Conservation (phyloP, 352 stramenopile genomes). For the Pythium vanterpoolii region DNA sequence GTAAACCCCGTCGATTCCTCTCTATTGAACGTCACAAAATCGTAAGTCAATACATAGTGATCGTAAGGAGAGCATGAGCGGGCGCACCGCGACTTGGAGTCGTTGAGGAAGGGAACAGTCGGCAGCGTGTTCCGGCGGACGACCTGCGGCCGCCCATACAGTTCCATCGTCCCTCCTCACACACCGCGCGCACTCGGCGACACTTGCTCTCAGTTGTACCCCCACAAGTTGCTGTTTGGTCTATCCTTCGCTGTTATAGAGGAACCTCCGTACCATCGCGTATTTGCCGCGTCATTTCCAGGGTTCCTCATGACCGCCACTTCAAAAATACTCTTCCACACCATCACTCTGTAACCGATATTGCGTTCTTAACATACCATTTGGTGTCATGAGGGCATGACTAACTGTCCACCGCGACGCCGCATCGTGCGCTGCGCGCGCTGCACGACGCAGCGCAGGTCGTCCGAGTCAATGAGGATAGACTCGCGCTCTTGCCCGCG, state of each 20-base stretch:
- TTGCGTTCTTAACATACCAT: not conserved
- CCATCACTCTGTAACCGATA: not conserved
- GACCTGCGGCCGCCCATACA: constrained; percentile 18
- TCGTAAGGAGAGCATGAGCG: too few relatives aligned
- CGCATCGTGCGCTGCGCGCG: constrained; percentile 1
- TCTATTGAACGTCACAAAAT: not conserved
- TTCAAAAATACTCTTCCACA: constrained; percentile 3
- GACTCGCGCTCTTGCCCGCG: not conserved
- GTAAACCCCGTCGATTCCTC: not conserved
- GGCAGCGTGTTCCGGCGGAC: constrained; percentile 20
- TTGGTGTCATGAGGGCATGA: not conserved
- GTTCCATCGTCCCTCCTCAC: constrained; percentile 4
- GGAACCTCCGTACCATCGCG: not conserved
- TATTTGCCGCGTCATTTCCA: not conserved
- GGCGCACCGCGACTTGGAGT: constrained; percentile 12
- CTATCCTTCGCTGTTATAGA: too few relatives aligned
- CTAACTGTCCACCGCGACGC: not conserved
- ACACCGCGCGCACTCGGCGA: not conserved
- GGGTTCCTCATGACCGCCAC: not conserved
- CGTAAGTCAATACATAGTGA: too few relatives aligned
- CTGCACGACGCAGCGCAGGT: constrained; percentile 5
- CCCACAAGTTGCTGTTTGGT: too few relatives aligned
- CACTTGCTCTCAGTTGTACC: not conserved
- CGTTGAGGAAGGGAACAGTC: constrained; percentile 20
- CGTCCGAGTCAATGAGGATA: constrained; percentile 4